Percentiles rank a stretch among this genome's conserved stretches.
Evolutionary conservation across 176 grass and related monocot genomes (phyloP).

Genomic region (Juncus inflexus): DNA sequence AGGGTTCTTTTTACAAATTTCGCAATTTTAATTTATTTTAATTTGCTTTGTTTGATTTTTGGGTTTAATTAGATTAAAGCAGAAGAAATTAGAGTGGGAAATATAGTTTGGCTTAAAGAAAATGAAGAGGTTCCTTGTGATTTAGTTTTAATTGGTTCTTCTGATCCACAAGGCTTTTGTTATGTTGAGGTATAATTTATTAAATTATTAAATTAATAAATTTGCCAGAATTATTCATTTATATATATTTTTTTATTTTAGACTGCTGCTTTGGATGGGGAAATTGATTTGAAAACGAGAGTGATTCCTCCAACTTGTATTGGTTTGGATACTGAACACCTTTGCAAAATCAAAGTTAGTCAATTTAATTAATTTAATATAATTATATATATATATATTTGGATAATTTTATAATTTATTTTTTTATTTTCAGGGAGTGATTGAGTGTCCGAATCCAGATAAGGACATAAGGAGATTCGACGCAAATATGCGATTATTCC

Average conservation of each 20-base stretch:
- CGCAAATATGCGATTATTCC: constrained; percentile 92
- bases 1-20: no score
- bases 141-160: constrained; percentile 88
- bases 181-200: constrained; percentile 67
- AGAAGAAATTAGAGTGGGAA: constrained; percentile 90
- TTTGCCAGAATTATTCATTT: constrained; percentile 1
- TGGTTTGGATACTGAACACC: constrained; percentile 71
- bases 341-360: constrained; percentile 87
- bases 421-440: constrained; percentile 67
- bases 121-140: constrained; percentile 99
- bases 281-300: constrained; percentile 93
- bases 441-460: constrained; percentile 81
- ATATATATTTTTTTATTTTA: constrained; percentile 36
- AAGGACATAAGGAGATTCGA: constrained; percentile 98
- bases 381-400: not conserved
- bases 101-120: constrained; percentile 95
- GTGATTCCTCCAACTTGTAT: constrained; percentile 59
- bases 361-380: no score
- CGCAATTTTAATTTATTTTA: no score
- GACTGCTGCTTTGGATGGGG: constrained; percentile 96
- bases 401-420: not conserved
- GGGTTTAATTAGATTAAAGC: constrained; percentile 59
- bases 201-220: constrained; percentile 5
- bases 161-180: constrained; percentile 86
- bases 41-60: no score